Evolutionary conservation across 2,329 filamentous ascomycete genomes (phyloP), one percentile per base, ranked within the genome.

Genomic region (Clathrospora elynae): DNA sequence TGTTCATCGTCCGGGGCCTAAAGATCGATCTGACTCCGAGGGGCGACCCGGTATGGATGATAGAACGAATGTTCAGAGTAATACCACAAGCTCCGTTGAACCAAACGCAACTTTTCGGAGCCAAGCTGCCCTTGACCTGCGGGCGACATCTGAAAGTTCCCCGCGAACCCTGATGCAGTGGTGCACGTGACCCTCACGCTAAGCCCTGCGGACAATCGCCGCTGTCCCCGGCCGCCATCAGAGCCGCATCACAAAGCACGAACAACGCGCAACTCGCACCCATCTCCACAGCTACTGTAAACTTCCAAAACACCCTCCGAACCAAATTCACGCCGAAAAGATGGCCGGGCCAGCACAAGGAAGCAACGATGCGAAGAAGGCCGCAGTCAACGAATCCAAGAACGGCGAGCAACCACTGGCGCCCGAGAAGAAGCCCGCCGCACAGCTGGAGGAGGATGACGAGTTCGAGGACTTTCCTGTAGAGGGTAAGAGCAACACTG

Each of bases 391-490:
- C 57, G 61, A 66, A 48, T 35, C 56, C 38, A 66, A 62, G 42
- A 62, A 74, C 53, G 62, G 69, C 46, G 70, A 72, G 68, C 74
- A 64, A 77, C 52, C 52, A 16, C 45, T 48, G 32, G 72, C 45
- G 75, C 78, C 57, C 16, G 75, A 78, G 56, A 76, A 83, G 67
- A 86, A 87, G 71, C 77, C 83, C 45, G 72, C 78, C 40, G 76
- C 85, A 22, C 82, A 87, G 45, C 80, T 97, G 18, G 93, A 96
- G 72, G 93, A 99, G 71, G 93, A 99, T 67, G 93, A 99, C 72
- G 93, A 99, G 76, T 99, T 99, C 65, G 93, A 99, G 71, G 93
- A 99, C 72, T 99, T 99, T 67, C 93, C 93, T 17, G 88, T 95
- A 42, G 92, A 99, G 75, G 90, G 93, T 96, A 74, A 6, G 44